Evolutionary conservation across 2,329 filamentous ascomycete genomes (phyloP), one percentile per base, ranked within the genome.

Genomic region (Colletotrichum endophyticum): DNA sequence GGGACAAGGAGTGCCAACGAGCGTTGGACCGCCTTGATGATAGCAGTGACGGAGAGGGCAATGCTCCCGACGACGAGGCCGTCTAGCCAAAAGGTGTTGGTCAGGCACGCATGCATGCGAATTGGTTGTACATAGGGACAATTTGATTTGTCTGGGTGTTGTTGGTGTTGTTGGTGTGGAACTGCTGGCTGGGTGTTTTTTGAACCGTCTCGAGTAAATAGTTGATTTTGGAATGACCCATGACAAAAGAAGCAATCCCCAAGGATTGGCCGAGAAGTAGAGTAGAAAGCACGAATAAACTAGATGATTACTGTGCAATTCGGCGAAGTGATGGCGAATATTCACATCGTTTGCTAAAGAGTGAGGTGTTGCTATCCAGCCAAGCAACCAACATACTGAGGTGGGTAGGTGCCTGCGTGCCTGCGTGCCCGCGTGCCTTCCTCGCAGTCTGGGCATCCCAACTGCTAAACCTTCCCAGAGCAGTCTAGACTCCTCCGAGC

Each of bases 1-100:
- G 95, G 95, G 90, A 95, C 2, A 85, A 88, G 72, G 93, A 96
- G 84, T 94, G 96, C 32, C 84, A 89, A 72, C 93, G 91, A 80
- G 95, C 94, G 0, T 92, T 95, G 82, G 89, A 91, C 72, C 89
- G 95, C 74, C 92, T 96, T 87, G 94, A 95, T 80, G 83, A 86
- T 19, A 53, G 49, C 66, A 73, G 63, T 34, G 73, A 76, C 22
- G 63, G 63, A 7, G 66, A 66, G 16, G 19, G 16, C 16, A 66
- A 71, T 32, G 64, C 62, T 25, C 28, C 57, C 4, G 13, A 34
- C 15, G 28, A 27, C 9, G 49, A 39, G 25, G 19, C 27, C 28
- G 72, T 66, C 27, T 74, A 44, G 34, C 12, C 19, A n/a, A 39
- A 34, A 27, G 70, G 11, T 61, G 27, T 61, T 28, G 57, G 15